phyloP scores from a whole-genome alignment of 208 protist species.

The Eutreptiella sp. region DNA sequence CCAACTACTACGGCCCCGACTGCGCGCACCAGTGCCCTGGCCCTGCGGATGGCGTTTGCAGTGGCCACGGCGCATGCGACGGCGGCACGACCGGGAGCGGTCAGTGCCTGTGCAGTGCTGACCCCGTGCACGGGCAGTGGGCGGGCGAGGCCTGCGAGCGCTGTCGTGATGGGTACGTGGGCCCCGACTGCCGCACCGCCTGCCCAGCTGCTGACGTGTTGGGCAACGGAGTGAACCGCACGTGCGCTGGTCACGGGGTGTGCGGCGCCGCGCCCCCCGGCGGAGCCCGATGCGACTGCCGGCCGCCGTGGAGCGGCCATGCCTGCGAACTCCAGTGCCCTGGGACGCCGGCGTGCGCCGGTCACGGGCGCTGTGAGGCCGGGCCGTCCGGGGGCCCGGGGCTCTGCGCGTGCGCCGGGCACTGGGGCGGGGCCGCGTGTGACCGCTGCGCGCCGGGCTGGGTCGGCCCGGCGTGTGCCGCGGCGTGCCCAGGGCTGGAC shows the following conservation, averaged over 20 bases:
- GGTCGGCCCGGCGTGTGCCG: too few species aligned
- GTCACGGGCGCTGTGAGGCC: not conserved
- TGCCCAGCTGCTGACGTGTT: too few species aligned
- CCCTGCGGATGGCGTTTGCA: constrained; percentile 12
- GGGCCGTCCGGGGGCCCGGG: too few species aligned
- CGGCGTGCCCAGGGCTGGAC: too few species aligned
- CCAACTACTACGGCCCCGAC: not conserved
- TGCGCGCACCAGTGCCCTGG: not conserved
- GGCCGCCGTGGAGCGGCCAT: not conserved
- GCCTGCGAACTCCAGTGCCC: not conserved
- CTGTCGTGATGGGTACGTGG: constrained; percentile 9
- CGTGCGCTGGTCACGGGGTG: not conserved
- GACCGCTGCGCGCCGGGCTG: too few species aligned
- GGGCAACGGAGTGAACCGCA: not conserved
- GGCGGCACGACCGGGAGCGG: constrained; percentile 1
- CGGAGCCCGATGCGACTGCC: not conserved
- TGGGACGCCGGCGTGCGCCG: not conserved
- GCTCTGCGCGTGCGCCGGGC: too few species aligned
- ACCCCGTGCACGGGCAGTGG: constrained; percentile 17
- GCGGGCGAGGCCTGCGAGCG: not conserved
- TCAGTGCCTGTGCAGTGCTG: constrained; percentile 10
- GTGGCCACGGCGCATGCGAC: constrained; percentile 22
- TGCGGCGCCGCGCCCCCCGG: not conserved
- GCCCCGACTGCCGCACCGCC: not conserved
- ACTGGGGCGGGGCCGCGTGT: too few species aligned